These are phyloP conservation scores for Cystobasidiaceae sp. DNA, from an alignment of 1,284 basidiomycete genomes.

Conservation along the genomic window DNA sequence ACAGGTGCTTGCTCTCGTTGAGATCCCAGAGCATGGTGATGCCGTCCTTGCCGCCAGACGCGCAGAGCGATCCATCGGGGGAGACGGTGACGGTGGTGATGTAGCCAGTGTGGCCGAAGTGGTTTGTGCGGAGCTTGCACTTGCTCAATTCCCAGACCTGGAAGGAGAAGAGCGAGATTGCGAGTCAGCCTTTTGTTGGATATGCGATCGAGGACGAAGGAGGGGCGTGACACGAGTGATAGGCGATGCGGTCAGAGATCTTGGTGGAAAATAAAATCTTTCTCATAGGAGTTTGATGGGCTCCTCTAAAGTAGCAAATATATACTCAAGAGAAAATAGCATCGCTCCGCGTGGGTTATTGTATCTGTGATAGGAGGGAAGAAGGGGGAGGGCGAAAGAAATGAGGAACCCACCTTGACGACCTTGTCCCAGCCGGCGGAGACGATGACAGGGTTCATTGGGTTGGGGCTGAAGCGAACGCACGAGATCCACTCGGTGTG, in stretches of 20 bases:
- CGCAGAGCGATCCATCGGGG: constrained; percentile 97
- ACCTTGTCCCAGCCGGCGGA: constrained; percentile 99
- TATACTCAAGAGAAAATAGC: constrained; percentile 50
- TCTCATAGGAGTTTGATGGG: constrained; percentile 60
- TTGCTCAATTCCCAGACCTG: constrained; percentile 99
- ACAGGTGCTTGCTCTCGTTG: constrained; percentile 99
- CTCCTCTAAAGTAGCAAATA: constrained; percentile 83
- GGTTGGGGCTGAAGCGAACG: constrained; percentile 99
- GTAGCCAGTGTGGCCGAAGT: constrained; percentile 99
- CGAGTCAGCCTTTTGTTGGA: constrained; percentile 5
- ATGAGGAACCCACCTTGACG: constrained; percentile 74
- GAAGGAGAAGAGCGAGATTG: constrained; percentile 25
- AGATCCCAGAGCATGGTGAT: constrained; percentile 99
- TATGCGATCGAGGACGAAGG: neutral
- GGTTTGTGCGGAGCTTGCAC: constrained; percentile 99
- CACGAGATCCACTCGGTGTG: constrained; percentile 98
- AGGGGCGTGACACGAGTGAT: neutral
- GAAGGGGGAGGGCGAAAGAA: constrained; percentile 25
- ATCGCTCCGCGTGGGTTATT: constrained; percentile 48
- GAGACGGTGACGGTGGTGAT: constrained; percentile 99
- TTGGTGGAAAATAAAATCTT: constrained; percentile 62
- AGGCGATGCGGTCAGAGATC: constrained; percentile 58
- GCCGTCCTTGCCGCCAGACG: constrained; percentile 98
- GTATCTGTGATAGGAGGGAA: constrained; percentile 29
- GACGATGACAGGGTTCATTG: constrained; percentile 95